phyloP scores from a whole-genome alignment of 2,329 filamentous ascomycete genomes.

The Amylocarpus encephaloides region DNA sequence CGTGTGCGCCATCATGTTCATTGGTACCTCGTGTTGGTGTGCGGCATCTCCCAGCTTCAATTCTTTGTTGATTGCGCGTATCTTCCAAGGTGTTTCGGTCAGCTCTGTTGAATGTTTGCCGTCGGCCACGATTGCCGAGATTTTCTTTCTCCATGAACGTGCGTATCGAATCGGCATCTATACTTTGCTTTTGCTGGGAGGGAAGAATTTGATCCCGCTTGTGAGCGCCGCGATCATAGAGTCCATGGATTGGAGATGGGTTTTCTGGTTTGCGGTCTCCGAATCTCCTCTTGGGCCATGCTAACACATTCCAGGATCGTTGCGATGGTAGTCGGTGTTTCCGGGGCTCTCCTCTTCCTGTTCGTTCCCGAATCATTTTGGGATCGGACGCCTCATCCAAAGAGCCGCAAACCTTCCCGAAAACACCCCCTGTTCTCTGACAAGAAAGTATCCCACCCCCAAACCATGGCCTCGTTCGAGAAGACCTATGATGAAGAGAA shows the following conservation, averaged over 20 bases:
- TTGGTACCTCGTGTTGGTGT: constrained; percentile 74
- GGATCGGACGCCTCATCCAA: constrained; percentile 66
- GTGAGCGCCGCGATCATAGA: constrained; percentile 82
- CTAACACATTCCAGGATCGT: constrained; percentile 56
- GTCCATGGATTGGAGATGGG: constrained; percentile 77
- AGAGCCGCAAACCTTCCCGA: constrained; percentile 14
- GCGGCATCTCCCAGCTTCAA: constrained; percentile 74
- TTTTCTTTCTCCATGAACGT: constrained; percentile 91
- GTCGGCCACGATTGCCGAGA: constrained; percentile 90
- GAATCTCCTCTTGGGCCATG: neutral
- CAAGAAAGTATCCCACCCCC: constrained; percentile 6
- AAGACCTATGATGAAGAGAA: neutral
- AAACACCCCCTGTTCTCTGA: constrained; percentile 16
- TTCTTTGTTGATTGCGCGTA: constrained; percentile 72
- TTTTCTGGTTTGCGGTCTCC: constrained; percentile 63
- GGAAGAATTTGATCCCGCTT: constrained; percentile 84
- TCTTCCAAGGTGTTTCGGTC: constrained; percentile 83
- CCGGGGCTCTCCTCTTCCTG: constrained; percentile 68
- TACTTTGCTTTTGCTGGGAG: constrained; percentile 78
- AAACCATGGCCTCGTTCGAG: neutral
- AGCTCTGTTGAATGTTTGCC: constrained; percentile 89
- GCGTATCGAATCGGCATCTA: constrained; percentile 93
- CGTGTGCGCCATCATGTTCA: constrained; percentile 68
- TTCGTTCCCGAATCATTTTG: constrained; percentile 96
- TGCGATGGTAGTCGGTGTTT: constrained; percentile 69